Percentiles rank a stretch among this genome's conserved stretches.
Conservation (phyloP, 805 yeast genomes). For the Candida schatavii region DNA sequence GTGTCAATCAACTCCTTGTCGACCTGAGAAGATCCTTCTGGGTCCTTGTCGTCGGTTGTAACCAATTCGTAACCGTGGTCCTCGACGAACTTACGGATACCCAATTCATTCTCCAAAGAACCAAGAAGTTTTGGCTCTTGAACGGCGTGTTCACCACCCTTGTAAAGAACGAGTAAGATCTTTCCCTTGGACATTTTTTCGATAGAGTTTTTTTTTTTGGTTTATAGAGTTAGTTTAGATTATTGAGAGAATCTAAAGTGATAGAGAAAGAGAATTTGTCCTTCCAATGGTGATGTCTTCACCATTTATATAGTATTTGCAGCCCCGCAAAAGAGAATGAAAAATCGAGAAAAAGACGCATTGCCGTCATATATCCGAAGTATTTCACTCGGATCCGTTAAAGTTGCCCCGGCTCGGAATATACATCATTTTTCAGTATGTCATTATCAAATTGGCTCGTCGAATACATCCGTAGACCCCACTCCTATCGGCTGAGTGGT, state of each 20-base stretch:
- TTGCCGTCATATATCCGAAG: not conserved
- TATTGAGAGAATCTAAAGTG: not conserved
- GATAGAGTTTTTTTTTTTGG: too few relatives aligned
- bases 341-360: constrained; percentile 1
- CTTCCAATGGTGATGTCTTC: too few relatives aligned
- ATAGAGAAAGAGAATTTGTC: too few relatives aligned
- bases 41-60: constrained; percentile 67
- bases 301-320: too few relatives aligned
- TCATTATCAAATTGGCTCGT: too few relatives aligned
- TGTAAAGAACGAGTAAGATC: constrained; percentile 57
- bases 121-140: constrained; percentile 66
- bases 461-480: too few relatives aligned
- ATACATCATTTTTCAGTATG: too few relatives aligned
- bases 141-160: constrained; percentile 55
- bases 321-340: too few relatives aligned
- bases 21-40: constrained; percentile 51
- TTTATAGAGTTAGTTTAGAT: not conserved
- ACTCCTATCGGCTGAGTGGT: too few relatives aligned
- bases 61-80: constrained; percentile 63
- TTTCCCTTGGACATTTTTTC: constrained; percentile 14
- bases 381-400: too few relatives aligned
- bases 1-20: constrained; percentile 70
- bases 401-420: too few relatives aligned
- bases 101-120: constrained; percentile 72
- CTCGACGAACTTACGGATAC: constrained; percentile 63